Evolutionary conservation across 345 rosid genomes (phyloP).

Genomic region (Dipteronia dyeriana): DNA sequence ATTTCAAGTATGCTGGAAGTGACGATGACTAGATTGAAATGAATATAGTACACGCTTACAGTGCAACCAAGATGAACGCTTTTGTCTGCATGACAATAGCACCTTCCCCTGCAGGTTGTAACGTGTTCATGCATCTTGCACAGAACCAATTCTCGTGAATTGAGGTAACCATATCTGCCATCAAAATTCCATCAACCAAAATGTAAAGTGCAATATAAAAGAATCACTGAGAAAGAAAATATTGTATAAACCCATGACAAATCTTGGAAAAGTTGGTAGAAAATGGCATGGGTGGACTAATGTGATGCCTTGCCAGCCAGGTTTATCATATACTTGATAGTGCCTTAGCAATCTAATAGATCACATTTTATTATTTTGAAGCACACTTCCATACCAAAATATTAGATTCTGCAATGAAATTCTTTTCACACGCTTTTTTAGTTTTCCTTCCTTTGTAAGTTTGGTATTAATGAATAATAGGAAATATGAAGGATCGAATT

Average conservation of each 20-base stretch:
- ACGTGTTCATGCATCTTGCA: conserved; percentile 72
- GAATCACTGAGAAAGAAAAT: neutral
- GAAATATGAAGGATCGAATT: neutral
- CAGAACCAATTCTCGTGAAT: conserved; percentile 78
- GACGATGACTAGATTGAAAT: neutral
- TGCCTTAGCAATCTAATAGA: neutral
- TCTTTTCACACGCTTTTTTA: neutral
- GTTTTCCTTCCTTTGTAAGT: neutral
- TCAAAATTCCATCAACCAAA: conserved; percentile 11
- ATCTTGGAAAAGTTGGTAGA: neutral
- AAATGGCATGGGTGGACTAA: neutral
- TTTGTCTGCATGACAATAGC: conserved; percentile 74
- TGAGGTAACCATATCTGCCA: conserved; percentile 72
- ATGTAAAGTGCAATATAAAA: neutral
- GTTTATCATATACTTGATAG: neutral
- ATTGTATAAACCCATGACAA: neutral
- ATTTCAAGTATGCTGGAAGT: neutral
- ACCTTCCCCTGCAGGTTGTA: conserved; percentile 78
- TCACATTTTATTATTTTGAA: neutral
- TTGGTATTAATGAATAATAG: neutral
- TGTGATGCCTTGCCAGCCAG: neutral
- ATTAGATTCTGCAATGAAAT: neutral
- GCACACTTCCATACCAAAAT: neutral
- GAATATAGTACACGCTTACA: conserved; percentile 46
- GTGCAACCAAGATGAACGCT: conserved; percentile 59